Evolutionary conservation across 75 land plant species (phyloP).

Genomic region (Selaginella tamariscina): DNA sequence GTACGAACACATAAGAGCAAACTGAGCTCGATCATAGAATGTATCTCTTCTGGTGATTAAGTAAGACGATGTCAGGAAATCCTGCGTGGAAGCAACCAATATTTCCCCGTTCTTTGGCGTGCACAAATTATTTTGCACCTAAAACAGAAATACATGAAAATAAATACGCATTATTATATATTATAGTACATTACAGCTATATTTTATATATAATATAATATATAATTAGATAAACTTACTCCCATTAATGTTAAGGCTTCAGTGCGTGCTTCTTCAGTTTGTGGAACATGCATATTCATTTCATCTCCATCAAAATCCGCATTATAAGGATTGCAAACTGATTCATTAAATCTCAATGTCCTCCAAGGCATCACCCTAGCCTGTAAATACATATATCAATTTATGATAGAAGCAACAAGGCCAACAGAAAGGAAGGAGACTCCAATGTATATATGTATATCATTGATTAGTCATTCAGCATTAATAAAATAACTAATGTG

Average conservation of each 20-base stretch:
- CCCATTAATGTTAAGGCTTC: conserved; percentile 96
- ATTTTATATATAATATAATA: background rate
- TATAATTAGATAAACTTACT: conserved; percentile 28
- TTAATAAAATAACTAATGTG: too few relatives aligned
- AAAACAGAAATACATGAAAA: too few relatives aligned
- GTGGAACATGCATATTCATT: conserved; percentile 98
- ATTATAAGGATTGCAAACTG: conserved; percentile 99
- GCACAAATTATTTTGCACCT: conserved; percentile 93
- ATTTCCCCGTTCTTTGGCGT: conserved; percentile 98
- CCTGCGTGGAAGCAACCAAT: conserved; percentile 94
- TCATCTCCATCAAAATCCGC: conserved; percentile 99
- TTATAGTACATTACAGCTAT: too few relatives aligned
- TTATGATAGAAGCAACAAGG: too few relatives aligned
- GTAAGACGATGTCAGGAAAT: conserved; percentile 86
- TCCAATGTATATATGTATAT: too few relatives aligned
- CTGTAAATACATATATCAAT: conserved; percentile 32
- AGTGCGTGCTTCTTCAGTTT: conserved; percentile 97
- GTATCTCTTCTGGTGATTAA: conserved; percentile 90
- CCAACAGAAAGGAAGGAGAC: too few relatives aligned
- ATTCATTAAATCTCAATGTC: conserved; percentile 92
- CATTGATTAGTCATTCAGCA: too few relatives aligned
- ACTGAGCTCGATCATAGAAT: conserved; percentile 85
- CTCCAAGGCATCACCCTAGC: conserved; percentile 95
- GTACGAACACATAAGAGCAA: conserved; percentile 73
- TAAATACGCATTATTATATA: too few relatives aligned